Base-by-base conservation (phyloP, 495 filamentous ascomycete species). In the Ramalina peruviana region DNA sequence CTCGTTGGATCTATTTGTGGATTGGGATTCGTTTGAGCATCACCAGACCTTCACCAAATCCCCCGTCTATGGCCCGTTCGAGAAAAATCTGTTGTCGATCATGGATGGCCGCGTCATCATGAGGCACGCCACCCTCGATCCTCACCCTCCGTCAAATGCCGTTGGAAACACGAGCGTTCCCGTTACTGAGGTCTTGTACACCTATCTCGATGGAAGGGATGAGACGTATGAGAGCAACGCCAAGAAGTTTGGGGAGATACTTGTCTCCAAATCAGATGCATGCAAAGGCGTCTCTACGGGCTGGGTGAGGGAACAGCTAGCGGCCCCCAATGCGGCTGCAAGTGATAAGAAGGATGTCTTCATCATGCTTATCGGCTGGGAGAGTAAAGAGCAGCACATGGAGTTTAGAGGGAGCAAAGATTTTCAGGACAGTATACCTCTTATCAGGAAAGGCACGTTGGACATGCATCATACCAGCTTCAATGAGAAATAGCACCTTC, bases 351-450 rank as follows among this genome's bases (percentile, higher is more conserved):
- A 63, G 20, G 60, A 65, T 54, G 66, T 66, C 19, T 64, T 65
- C 36, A 55, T 65, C 43, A 58, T 64, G 39, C 53, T 76, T 0
- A 38, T 75, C 25, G 79, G 76, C 3, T 83, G 78, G 78, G 65
- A 69, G 19, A 74, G 65, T 52, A 60, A 72, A 10, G 74, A 80
- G 36, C 64, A 62, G 49, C 76, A 80, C 59, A 58, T 62, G 61
- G 50, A 59, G 50, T 72, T 65, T 21, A 67, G 70, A 46, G 64
- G 68, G 48, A 69, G 67, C 13, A 55, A 70, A 46, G 62, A 57
- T 17, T 81, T 80, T 54, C 52, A 47, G 10, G 56, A 60, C 43
- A 60, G 52, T 36, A 67, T 72, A 54, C 39, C 49, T 52, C 63
- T 68, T 25, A 47, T 74, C 43, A 59, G 68, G 46, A 59, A 64